Conservation (phyloP, 306 rosid species). For the Urtica urens region DNA sequence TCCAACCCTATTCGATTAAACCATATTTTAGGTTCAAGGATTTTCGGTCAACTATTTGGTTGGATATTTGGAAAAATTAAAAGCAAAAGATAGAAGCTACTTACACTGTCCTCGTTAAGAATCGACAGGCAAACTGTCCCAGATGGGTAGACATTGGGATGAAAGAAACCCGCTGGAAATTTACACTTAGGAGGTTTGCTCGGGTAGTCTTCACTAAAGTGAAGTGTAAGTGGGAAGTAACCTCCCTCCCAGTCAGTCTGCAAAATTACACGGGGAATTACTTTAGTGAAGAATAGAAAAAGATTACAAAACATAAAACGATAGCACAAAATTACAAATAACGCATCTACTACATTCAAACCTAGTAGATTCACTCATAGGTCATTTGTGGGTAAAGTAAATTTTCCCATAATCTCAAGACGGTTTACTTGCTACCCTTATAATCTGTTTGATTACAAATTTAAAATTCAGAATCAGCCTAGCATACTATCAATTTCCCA, state of each 20-base stretch:
- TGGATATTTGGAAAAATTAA: background rate
- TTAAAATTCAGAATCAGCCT: background rate
- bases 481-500: background rate
- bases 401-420: conserved; percentile 7
- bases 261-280: conserved; percentile 27
- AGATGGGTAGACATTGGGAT: conserved; percentile 96
- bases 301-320: background rate
- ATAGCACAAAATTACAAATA: background rate
- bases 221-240: conserved; percentile 71
- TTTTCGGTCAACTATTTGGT: background rate
- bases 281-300: no score
- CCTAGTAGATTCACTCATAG: conserved; percentile 2
- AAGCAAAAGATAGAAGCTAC: conserved; percentile 14
- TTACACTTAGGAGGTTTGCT: conserved; percentile 97
- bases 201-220: conserved; percentile 98
- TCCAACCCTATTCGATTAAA: conserved; percentile 82
- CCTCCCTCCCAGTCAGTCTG: conserved; percentile 99
- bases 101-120: conserved; percentile 91
- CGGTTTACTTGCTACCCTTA: conserved; percentile 2
- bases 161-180: conserved; percentile 88
- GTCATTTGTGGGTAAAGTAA: background rate
- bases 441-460: background rate
- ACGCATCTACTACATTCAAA: background rate
- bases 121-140: conserved; percentile 96
- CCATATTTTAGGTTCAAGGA: conserved; percentile 6